These are phyloP conservation scores for Chrysosporium keratinophilum DNA, from an alignment of 2,329 filamentous ascomycete species.

Conservation along the genomic window DNA sequence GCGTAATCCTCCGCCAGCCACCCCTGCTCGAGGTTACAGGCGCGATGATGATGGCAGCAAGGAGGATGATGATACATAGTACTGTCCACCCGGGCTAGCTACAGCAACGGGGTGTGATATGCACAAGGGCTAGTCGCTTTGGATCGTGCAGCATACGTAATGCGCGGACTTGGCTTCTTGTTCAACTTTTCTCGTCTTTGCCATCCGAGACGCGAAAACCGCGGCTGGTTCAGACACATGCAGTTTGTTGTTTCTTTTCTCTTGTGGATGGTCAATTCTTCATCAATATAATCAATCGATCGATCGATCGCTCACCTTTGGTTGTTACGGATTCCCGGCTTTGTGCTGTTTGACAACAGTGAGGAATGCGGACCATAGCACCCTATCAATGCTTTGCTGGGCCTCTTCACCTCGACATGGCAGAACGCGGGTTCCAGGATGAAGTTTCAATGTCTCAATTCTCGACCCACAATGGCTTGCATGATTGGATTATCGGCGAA, in stretches of 20 bases:
- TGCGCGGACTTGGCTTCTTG: background rate
- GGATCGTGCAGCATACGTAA: constrained; percentile 2
- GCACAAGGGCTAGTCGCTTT: background rate
- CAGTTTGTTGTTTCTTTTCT: too few species aligned
- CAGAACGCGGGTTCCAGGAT: background rate
- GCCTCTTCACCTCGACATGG: too few species aligned
- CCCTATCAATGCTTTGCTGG: too few species aligned
- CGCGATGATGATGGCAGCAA: background rate
- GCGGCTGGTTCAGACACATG: too few species aligned
- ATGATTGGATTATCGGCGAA: background rate
- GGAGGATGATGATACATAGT: background rate
- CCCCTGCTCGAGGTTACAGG: constrained; percentile 5
- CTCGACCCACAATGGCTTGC: background rate
- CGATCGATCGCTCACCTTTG: too few species aligned
- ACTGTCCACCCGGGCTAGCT: background rate
- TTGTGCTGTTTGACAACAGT: too few species aligned
- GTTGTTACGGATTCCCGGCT: too few species aligned
- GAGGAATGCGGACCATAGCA: too few species aligned
- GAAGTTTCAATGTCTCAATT: constrained; percentile 3
- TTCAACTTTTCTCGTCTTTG: background rate
- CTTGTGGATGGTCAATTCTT: too few species aligned
- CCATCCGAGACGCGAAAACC: too few species aligned
- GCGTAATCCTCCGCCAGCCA: background rate
- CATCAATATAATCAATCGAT: too few species aligned
- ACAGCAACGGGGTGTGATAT: background rate